Conservation (phyloP, 2,329 filamentous ascomycete species). For the Aspergillus eucalypticola region DNA sequence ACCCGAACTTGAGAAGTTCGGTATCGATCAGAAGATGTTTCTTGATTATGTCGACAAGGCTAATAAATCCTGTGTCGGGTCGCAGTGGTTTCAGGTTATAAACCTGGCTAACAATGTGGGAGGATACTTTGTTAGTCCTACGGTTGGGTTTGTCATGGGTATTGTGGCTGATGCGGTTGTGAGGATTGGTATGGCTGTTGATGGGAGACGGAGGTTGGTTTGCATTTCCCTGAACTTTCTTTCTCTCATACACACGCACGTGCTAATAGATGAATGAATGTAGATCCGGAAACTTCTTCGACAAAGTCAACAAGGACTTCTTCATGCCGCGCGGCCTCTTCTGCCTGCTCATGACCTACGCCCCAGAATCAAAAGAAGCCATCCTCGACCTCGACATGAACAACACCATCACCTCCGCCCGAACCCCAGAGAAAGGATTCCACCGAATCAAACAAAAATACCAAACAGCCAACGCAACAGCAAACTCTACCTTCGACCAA, state of each 20-base stretch:
- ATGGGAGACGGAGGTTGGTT: slow-evolving; percentile 33
- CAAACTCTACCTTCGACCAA: slow-evolving; percentile 40
- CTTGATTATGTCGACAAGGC: slow-evolving; percentile 40
- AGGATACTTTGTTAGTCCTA: no score
- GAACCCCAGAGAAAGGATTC: slow-evolving; percentile 18
- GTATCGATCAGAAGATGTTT: slow-evolving; percentile 40
- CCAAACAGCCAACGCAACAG: slow-evolving; percentile 41
- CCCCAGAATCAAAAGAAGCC: slow-evolving; percentile 40
- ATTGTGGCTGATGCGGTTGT: slow-evolving; percentile 42
- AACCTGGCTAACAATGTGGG: slow-evolving; percentile 40
- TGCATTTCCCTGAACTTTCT: no score
- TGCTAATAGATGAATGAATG: no score
- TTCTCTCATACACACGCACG: slow-evolving; percentile 21
- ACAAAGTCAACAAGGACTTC: slow-evolving; percentile 57
- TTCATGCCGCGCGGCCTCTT: slow-evolving; percentile 60
- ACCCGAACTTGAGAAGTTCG: slow-evolving; percentile 35
- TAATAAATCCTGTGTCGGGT: slow-evolving; percentile 42
- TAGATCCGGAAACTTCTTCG: slow-evolving; percentile 56
- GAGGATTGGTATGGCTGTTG: slow-evolving; percentile 35
- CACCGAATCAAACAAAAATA: slow-evolving; percentile 35
- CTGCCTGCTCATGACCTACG: slow-evolving; percentile 57
- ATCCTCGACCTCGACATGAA: slow-evolving; percentile 37
- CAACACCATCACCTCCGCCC: slow-evolving; percentile 36
- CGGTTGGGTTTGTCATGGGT: slow-evolving; percentile 40
- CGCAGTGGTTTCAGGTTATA: slow-evolving; percentile 42